Percentiles rank a stretch among this genome's conserved stretches.
phyloP scores from a whole-genome alignment of 495 filamentous ascomycete genomes.

The Poronia punctata region DNA sequence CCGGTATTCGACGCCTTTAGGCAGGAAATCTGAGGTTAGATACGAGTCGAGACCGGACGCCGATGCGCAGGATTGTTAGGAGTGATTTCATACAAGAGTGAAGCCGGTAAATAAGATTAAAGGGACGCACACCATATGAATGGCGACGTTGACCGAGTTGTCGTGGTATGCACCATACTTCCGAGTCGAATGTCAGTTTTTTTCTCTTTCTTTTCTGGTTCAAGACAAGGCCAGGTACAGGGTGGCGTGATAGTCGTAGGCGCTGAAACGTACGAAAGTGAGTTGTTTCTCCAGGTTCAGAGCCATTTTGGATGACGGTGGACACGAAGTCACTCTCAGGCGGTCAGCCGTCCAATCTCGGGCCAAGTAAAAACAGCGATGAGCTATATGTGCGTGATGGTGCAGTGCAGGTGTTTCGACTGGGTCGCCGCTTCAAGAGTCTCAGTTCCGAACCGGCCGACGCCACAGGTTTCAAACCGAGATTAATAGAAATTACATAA shows the following conservation, averaged over 20 bases:
- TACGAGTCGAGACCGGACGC: conserved; percentile 4
- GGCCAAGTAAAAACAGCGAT: too few species aligned
- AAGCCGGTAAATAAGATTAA: conserved; percentile 73
- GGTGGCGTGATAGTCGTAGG: background rate
- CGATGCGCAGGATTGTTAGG: background rate
- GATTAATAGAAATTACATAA: too few species aligned
- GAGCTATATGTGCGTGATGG: too few species aligned
- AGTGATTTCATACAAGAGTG: conserved; percentile 54
- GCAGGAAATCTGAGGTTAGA: conserved; percentile 8
- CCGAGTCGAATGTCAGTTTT: conserved; percentile 6
- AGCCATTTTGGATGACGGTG: conserved; percentile 23
- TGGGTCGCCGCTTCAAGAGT: too few species aligned
- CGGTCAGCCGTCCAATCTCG: too few species aligned
- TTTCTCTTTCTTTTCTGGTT: too few species aligned
- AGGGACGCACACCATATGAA: conserved; percentile 88
- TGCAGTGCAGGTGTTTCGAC: too few species aligned
- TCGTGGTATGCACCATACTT: conserved; percentile 96
- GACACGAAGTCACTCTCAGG: too few species aligned
- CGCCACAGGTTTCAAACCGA: too few species aligned
- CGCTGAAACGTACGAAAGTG: conserved; percentile 31
- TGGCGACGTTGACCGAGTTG: conserved; percentile 79
- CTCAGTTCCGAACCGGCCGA: too few species aligned
- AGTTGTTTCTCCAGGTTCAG: conserved; percentile 47
- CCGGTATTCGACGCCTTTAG: conserved; percentile 69
- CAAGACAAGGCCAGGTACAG: conserved; percentile 1